Conservation (phyloP, 1,284 basidiomycete genomes). For the Naganishia liquefaciens region DNA sequence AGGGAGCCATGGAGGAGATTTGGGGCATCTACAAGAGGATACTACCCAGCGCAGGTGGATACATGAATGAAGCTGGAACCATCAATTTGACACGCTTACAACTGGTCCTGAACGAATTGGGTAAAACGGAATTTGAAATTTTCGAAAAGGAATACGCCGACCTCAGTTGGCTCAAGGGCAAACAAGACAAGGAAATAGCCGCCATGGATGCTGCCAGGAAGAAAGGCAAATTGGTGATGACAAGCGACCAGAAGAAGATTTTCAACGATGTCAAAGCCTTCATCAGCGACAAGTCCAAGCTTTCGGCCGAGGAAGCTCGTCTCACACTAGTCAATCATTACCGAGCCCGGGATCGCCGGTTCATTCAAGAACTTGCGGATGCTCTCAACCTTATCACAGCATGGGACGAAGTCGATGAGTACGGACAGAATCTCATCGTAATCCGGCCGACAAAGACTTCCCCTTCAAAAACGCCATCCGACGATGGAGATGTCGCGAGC, state of each 20-base stretch:
- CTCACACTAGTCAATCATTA: constrained; percentile 74
- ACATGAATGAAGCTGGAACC: constrained; percentile 85
- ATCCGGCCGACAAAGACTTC: constrained; percentile 65
- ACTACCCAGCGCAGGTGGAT: constrained; percentile 83
- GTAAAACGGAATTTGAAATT: constrained; percentile 78
- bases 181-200: constrained; percentile 71
- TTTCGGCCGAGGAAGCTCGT: constrained; percentile 49
- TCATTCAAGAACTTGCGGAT: constrained; percentile 71
- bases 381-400: constrained; percentile 72
- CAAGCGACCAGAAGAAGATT: constrained; percentile 69
- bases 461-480: constrained; percentile 60
- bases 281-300: constrained; percentile 62
- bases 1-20: constrained; percentile 87
- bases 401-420: constrained; percentile 88
- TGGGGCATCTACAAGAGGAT: constrained; percentile 95
- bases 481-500: constrained; percentile 40
- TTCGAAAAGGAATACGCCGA: constrained; percentile 91
- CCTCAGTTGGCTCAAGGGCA: constrained; percentile 84
- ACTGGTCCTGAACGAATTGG: constrained; percentile 83
- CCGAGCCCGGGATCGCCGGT: constrained; percentile 72
- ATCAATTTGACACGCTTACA: constrained; percentile 82
- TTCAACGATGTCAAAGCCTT: constrained; percentile 75
- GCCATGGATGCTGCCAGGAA: constrained; percentile 54
- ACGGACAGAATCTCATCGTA: constrained; percentile 62
- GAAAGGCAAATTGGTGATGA: constrained; percentile 61